phyloP scores from a whole-genome alignment of 208 protist species.

The Acanthamoeba sp. region DNA sequence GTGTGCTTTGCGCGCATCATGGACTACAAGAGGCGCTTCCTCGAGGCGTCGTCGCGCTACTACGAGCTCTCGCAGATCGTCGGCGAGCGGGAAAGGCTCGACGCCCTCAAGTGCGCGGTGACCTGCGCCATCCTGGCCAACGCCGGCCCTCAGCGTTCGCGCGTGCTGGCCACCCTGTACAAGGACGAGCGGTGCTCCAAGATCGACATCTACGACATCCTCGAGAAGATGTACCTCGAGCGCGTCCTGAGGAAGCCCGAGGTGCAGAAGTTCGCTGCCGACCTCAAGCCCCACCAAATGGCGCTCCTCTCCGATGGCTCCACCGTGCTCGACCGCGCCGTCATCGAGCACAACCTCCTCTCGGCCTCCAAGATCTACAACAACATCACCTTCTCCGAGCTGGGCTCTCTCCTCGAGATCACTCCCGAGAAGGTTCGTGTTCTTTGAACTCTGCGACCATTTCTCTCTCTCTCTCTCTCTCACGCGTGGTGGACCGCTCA shows the following conservation, averaged over 20 bases:
- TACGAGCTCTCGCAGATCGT: conserved; percentile 92
- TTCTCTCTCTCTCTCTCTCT: neutral
- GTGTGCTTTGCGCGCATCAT: conserved; percentile 91
- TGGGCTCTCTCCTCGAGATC: conserved; percentile 93
- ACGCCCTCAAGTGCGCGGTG: conserved; percentile 89
- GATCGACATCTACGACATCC: conserved; percentile 89
- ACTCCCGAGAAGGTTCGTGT: conserved; percentile 72
- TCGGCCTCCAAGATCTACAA: conserved; percentile 93
- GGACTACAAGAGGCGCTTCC: conserved; percentile 92
- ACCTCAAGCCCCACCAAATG: conserved; percentile 85
- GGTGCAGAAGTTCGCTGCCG: conserved; percentile 81
- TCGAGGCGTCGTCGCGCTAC: conserved; percentile 93
- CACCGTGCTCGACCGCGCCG: conserved; percentile 86
- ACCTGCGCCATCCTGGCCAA: conserved; percentile 93
- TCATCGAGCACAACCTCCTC: conserved; percentile 96
- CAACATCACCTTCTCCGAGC: conserved; percentile 94
- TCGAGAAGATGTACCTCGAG: conserved; percentile 91
- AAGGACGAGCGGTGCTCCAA: conserved; percentile 90
- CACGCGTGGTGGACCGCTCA: neutral
- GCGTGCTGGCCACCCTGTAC: conserved; percentile 91
- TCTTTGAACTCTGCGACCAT: neutral
- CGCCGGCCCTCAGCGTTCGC: conserved; percentile 92
- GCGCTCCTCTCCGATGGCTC: conserved; percentile 82
- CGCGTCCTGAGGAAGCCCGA: conserved; percentile 83
- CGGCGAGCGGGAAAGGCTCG: conserved; percentile 79